Base-by-base conservation (phyloP, 1,139 yeast species). In the Tardiomyces digboiensis region DNA sequence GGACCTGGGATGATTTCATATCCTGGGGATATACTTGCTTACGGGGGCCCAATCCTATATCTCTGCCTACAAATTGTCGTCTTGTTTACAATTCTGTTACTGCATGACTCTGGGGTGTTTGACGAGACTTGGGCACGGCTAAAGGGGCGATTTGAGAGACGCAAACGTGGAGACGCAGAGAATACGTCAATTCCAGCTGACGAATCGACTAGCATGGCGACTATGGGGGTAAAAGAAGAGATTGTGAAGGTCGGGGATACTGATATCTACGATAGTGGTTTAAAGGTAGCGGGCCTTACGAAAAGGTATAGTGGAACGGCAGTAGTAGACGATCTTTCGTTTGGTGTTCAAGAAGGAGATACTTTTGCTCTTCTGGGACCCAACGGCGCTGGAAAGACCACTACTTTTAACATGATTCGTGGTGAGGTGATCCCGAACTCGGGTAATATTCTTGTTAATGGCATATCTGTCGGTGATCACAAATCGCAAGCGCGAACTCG, bases 321-420 rank as follows among this genome's bases (percentile, higher is more conserved):
- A 10, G 68, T 59, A 1, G 65, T 62, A 10, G 59, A 63, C 12
- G 62, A 64, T 40, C 61, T 62, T 16, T 52, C 66, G 1, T 65
- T 61, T 48, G 66, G 66, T 5, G 65, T 65, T 14, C 52, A 50
- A 22, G 54, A 56, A 10, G 59, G 59, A 21, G 68, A 64, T 39
- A 58, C 62, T 36, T 64, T 64, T 53, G 68, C 66, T 2, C 50
- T 64, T 12, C 54, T 86, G 81, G 97, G 97, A 72, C 96, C 96
- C 61, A 88, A 88, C 71, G 97, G 97, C 78, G 95, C 97, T 58
- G 97, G 97, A 76, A 88, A 88, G 72, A 87, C 96, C 56, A 88
- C 97, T 0, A 64, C 85, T 12, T 67, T 86, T 52, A 83, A 83
- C 55, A 67, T 78, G 52, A 69, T 86, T 29, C 77, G 93, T 14